Evolutionary conservation across 78 protist genomes (phyloP), one percentile per base, ranked within the genome.

Genomic region (Dictyostelium firmibasis): DNA sequence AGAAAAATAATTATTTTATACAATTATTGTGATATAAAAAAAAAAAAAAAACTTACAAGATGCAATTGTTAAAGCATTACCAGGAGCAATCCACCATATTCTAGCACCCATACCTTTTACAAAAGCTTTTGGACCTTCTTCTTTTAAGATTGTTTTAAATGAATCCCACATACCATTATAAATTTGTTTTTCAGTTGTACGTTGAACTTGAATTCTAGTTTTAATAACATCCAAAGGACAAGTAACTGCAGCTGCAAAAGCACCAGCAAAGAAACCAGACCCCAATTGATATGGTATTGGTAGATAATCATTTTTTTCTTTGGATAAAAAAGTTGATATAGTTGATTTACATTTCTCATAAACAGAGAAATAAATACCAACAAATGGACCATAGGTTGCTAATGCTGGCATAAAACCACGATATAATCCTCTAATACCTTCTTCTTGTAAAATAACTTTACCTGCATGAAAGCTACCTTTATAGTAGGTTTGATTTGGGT

Each of bases 221-320:
- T 91, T 95, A 14, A 95, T 91, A 5, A 95, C 97, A 87, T 95
- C 97, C 2, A 95, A 33, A n/a, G 97, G 97, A 91, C 97, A 91
- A 3, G 97, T 95, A 1, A 91, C 89, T 3, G 94, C 97, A 20
- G 97, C 97, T 14, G 96, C 92, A 25, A 95, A 81, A 16, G 97
- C 72, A n/a, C 97, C 97, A 4, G 97, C 95, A 44, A 87, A 85
- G 33, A 81, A 84, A 41, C 97, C 97, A 16, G 93, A 43, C 0
- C 74, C 81, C 62, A 95, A 38, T 35, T 85, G 92, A 29, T 62
- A 78, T 0, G 60, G 76, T 3, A 93, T 43, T 13, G 96, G 96
- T 2, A 93, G 67, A 25, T 60, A 31, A 11, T 88, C 27, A 9
- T 41, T 76, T 9, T 43, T 38, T 2, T 47, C n/a, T 5, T 76